Percentiles rank a stretch among this genome's conserved stretches.
phyloP scores from a whole-genome alignment of 805 yeast genomes.

The Wickerhamiella hasegawae region DNA sequence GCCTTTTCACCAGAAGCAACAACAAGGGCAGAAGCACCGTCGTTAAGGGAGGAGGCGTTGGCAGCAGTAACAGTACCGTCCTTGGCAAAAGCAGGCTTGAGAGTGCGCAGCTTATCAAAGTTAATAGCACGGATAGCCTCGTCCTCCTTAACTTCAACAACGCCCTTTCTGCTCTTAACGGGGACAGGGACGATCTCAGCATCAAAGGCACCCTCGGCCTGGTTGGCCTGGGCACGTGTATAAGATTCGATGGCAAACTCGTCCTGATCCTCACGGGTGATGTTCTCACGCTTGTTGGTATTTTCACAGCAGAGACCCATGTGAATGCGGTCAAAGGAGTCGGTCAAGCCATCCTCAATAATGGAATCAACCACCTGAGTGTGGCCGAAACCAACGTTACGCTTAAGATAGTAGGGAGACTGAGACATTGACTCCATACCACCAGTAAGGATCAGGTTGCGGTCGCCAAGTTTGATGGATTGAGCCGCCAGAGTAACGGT shows the following conservation, averaged over 20 bases:
- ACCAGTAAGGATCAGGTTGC: slow-evolving; percentile 81
- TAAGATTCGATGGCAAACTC: slow-evolving; percentile 67
- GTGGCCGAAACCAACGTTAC: slow-evolving; percentile 43
- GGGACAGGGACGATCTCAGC: slow-evolving; percentile 71
- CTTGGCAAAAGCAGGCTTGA: slow-evolving; percentile 80
- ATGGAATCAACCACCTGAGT: slow-evolving; percentile 40
- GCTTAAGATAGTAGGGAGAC: slow-evolving; percentile 74
- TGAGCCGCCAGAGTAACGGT: slow-evolving; percentile 79
- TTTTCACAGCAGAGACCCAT: slow-evolving; percentile 96
- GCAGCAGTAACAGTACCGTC: slow-evolving; percentile 95
- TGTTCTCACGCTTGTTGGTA: slow-evolving; percentile 62
- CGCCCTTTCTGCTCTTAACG: slow-evolving; percentile 55
- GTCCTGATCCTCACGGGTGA: slow-evolving; percentile 77
- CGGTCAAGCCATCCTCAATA: slow-evolving; percentile 72
- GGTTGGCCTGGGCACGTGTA: slow-evolving; percentile 62
- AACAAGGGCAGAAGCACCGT: slow-evolving; percentile 89
- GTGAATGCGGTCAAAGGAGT: slow-evolving; percentile 68
- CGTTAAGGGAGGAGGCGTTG: slow-evolving; percentile 84
- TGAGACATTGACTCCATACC: slow-evolving; percentile 96
- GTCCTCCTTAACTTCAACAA: slow-evolving; percentile 47
- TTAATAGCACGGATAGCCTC: slow-evolving; percentile 63
- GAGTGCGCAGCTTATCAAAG: slow-evolving; percentile 51
- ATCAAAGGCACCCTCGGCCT: slow-evolving; percentile 54
- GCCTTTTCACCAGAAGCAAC: slow-evolving; percentile 68
- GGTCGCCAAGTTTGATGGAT: slow-evolving; percentile 64